Evolutionary conservation across 495 filamentous ascomycete species (phyloP).

Genomic region (Trichocladium uniseriatum): DNA sequence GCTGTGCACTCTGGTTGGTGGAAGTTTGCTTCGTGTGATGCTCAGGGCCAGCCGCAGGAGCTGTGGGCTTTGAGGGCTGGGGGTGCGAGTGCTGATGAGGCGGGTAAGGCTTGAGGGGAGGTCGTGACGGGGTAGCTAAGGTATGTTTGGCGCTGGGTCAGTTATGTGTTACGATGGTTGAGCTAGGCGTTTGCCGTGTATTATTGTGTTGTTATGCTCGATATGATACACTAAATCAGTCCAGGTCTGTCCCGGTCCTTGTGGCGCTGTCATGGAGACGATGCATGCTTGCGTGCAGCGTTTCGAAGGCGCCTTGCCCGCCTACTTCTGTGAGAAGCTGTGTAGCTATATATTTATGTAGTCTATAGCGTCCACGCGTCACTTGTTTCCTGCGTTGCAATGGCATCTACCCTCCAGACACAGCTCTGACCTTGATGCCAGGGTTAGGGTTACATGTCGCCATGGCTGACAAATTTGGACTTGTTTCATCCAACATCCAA

Average conservation of each 20-base stretch:
- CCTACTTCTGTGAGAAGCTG: no score
- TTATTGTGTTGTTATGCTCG: not conserved
- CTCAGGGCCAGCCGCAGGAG: constrained; percentile 33
- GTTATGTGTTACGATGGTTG: not conserved
- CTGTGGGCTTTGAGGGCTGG: constrained; percentile 33
- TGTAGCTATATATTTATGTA: no score
- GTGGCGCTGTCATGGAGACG: no score
- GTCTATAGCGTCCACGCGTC: no score
- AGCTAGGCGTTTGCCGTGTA: not conserved
- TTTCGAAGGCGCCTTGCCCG: no score
- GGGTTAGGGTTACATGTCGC: not conserved
- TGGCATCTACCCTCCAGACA: no score
- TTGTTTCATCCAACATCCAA: not conserved
- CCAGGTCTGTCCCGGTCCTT: no score
- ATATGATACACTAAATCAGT: not conserved
- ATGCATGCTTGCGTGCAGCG: no score
- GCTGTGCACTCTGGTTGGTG: constrained; percentile 40
- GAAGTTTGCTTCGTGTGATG: constrained; percentile 44
- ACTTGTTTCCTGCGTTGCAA: no score
- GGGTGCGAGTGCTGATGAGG: constrained; percentile 7
- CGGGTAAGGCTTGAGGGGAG: constrained; percentile 22
- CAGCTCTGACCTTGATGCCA: no score
- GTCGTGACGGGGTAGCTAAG: not conserved
- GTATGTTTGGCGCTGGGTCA: not conserved
- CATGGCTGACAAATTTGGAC: not conserved